Evolutionary conservation across 2,329 filamentous ascomycete species (phyloP).

Genomic region (Nectriaceae sp.): DNA sequence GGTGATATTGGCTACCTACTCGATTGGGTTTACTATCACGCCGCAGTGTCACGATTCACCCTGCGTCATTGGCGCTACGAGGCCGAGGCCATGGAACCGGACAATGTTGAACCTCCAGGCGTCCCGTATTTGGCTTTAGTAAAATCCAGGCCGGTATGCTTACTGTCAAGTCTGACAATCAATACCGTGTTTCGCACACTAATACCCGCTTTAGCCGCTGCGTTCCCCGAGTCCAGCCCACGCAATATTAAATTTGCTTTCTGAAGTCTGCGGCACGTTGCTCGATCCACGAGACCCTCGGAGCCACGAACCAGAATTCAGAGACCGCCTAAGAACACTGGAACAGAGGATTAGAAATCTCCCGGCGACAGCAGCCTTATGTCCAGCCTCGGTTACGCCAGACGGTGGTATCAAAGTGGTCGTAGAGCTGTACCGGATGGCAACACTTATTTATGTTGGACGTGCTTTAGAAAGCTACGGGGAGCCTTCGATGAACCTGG

Average conservation of each 20-base stretch:
- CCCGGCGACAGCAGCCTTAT: not conserved
- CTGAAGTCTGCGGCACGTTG: conserved; percentile 11
- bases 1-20: conserved; percentile 9
- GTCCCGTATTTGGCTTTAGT: not conserved
- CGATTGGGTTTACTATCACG: conserved; percentile 24
- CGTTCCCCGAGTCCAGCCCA: conserved; percentile 11
- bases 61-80: conserved; percentile 17
- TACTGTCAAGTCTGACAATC: not conserved
- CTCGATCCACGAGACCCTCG: conserved; percentile 14
- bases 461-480: conserved; percentile 25
- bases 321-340: conserved; percentile 8
- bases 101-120: not conserved
- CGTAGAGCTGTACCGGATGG: conserved; percentile 14
- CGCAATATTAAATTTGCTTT: conserved; percentile 17
- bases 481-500: conserved; percentile 20
- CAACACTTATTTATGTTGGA: conserved; percentile 18
- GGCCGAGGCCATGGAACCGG: not conserved
- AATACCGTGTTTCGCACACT: not conserved
- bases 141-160: conserved; percentile 10
- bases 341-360: conserved; percentile 8
- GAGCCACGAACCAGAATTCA: conserved; percentile 11
- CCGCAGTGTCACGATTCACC: conserved; percentile 20
- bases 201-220: conserved; percentile 3
- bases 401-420: not conserved
- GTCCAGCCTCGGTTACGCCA: not conserved